Base-by-base conservation (phyloP, 305 asterid genomes). In the Fraxinus dipetala region DNA sequence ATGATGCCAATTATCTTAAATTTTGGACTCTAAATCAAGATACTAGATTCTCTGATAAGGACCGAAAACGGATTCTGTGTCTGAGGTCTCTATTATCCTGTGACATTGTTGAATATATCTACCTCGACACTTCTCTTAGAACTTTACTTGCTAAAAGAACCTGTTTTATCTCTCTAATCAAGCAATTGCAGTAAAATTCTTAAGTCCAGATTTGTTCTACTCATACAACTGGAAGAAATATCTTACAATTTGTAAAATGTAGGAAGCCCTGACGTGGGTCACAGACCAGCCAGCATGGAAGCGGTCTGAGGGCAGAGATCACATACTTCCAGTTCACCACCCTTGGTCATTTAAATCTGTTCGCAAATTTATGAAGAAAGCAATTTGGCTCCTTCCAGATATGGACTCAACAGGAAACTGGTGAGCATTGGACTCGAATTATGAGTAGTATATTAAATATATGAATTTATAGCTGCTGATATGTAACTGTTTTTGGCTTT, bases 331-430 rank as follows among this genome's bases (percentile, higher is more conserved):
- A 45, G 94, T 96, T 85, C 98, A 94, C 86, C 99, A 96, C 87
- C 99, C 99, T 79, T 96, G 99, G 99, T 96, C 99, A 77, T 96
- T 96, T 85, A 96, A 96, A 89, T 85, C 99, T 32, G 98, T 94
- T 54, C 92, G 99, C 70, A 94, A 90, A 88, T 91, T 81, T 83
- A 83, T 96, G 95, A 96, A 96, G 86, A 92, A 89, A 69, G 97
- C 99, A 74, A 92, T 94, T 77, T 96, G 98, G 99, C 88, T 96
- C 84, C 98, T 94, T 80, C 98, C 98, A 22, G 98, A 96, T 90
- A 94, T 94, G 99, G 99, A 96, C 90, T 94, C 99, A 35, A 96
- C 98, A 18, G 99, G 99, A 80, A 92, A 96, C 87, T 96, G 99
- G 99, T 96, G 11, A 70, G 78, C 67, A 79, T 80, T 79, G 72